Evolutionary conservation across 73 alveolate species (phyloP).

Genomic region (Paramecium bursaria): DNA sequence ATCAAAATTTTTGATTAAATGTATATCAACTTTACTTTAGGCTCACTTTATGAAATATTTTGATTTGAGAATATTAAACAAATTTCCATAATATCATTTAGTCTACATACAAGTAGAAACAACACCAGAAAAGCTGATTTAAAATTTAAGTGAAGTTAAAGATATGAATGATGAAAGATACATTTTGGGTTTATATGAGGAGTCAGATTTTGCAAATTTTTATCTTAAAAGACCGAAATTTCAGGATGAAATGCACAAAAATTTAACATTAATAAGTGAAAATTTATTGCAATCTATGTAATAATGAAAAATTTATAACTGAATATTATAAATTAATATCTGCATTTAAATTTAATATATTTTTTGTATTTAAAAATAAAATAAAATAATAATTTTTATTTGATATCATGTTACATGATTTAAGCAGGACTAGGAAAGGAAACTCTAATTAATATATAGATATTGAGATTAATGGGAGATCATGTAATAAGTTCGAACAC

Average conservation of each 20-base stretch:
- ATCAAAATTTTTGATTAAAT: constrained; percentile 2
- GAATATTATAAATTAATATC: no score
- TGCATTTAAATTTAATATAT: no score
- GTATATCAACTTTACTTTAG: constrained; percentile 20
- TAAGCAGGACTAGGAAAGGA: no score
- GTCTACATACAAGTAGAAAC: background rate
- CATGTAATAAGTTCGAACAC: no score
- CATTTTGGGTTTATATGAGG: constrained; percentile 41
- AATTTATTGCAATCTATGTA: constrained; percentile 43
- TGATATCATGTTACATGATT: no score
- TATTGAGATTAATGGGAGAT: no score
- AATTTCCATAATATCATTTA: constrained; percentile 23
- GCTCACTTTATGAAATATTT: constrained; percentile 52
- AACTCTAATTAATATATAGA: no score
- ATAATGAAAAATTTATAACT: no score
- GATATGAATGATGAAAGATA: constrained; percentile 40
- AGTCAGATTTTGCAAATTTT: constrained; percentile 13
- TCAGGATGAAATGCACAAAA: constrained; percentile 44
- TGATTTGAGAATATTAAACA: constrained; percentile 44
- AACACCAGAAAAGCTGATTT: background rate
- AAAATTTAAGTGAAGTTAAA: background rate
- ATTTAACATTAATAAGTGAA: background rate
- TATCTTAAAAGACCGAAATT: constrained; percentile 44
- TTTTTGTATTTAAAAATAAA: no score
- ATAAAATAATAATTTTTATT: no score